These are phyloP conservation scores for Aschersonia sp. DNA, from an alignment of 2,329 filamentous ascomycete genomes.

Conservation along the genomic window DNA sequence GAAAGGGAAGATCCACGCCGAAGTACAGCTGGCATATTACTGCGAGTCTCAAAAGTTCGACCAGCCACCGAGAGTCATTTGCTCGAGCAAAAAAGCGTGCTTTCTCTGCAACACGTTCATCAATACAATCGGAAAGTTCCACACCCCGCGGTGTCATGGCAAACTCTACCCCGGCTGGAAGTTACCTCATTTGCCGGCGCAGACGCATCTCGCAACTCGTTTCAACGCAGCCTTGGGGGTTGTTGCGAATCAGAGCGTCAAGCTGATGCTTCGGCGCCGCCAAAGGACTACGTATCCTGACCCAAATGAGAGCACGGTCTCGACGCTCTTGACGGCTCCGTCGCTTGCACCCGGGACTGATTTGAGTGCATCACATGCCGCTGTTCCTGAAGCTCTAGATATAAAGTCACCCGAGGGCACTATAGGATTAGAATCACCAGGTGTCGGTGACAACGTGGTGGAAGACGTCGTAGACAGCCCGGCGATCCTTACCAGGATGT, in stretches of 20 bases:
- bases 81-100: constrained; percentile 34
- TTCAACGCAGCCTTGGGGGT: background rate
- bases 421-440: no score
- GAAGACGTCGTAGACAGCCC: no score
- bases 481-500: no score
- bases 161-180: constrained; percentile 19
- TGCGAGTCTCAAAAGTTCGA: background rate
- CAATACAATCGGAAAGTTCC: constrained; percentile 21
- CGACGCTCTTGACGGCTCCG: background rate
- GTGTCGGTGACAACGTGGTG: no score
- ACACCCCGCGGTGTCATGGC: constrained; percentile 26
- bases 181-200: background rate
- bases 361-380: no score
- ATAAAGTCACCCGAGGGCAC: no score
- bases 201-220: background rate
- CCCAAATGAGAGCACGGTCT: constrained; percentile 1
- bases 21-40: background rate
- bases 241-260: background rate
- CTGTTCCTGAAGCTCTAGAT: no score
- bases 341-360: background rate
- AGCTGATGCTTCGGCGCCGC: background rate
- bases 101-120: constrained; percentile 35
- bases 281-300: background rate
- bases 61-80: constrained; percentile 23
- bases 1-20: constrained; percentile 2